Base-by-base conservation (phyloP, 2,329 filamentous ascomycete genomes). In the Uncinocarpus reesii region DNA sequence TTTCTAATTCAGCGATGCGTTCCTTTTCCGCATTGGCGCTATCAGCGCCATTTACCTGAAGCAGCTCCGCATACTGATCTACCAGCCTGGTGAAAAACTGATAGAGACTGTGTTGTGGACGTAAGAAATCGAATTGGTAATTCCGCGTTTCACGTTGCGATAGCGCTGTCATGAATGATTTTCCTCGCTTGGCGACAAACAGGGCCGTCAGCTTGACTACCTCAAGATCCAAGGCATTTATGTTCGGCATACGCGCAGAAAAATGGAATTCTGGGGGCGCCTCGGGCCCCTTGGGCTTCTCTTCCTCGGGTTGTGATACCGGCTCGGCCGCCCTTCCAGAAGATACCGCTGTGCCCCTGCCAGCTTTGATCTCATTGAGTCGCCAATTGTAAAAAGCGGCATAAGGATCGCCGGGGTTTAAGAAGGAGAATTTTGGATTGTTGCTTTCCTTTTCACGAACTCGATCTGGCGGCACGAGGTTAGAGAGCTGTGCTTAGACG, bases 161-260 rank as follows among this genome's bases (percentile, higher is more conserved):
- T 54, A 98, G 72, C 47, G 83, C 79, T 18, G 88, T 95, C 78
- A 95, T 86, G 69, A 92, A 98, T 52, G 84, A 81, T 52, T 89
- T 82, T 11, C 92, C 92, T 60, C 94, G 90, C 68, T 90, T 89
- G 45, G 92, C 92, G 42, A 90, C 87, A 66, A 92, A 95, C 21
- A 94, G 73, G 16, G 92, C 92, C 29, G 90, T 95, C 61, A 95
- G 69, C 54, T 75, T 77, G 50, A 81, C 71, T 20, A 82, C 74
- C 46, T 81, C 80, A 52, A 96, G 71, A 74, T 98, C 92, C 66
- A 94, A 86, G 55, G 93, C 87, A 68, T 84, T 95, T 70, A 98
- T 95, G 57, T 89, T 90, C 50, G 92, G 92, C 86, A 96, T 95
- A 63, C 89, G 84, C 57, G 92, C 89, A 48, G 87, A 95, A 71